A percentile compares a stretch with the other conserved stretches of the same genome.
Evolutionary conservation across 768 basidiomycete genomes (phyloP).

Genomic region (Coprinopsis strossmayeri): DNA sequence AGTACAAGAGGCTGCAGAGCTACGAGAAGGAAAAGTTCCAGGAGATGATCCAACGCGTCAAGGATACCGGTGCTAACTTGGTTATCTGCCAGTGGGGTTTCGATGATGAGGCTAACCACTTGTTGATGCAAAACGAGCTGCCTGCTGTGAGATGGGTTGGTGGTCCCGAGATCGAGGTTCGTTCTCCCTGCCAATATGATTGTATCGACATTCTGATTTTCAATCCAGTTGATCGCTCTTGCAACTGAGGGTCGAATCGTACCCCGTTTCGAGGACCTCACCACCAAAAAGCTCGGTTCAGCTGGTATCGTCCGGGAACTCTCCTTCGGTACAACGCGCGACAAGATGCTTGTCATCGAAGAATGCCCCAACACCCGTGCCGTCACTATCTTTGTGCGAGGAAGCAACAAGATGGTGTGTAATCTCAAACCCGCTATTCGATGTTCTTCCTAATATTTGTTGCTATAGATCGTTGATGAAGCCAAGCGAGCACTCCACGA

Average conservation of each 20-base stretch:
- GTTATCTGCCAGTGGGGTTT: conserved; percentile 99
- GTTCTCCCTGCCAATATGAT: conserved; percentile 2
- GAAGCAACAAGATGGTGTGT: conserved; percentile 96
- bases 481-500: conserved; percentile 98
- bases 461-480: conserved; percentile 88
- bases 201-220: neutral
- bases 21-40: conserved; percentile 97
- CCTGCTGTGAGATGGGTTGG: conserved; percentile 99
- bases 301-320: conserved; percentile 94
- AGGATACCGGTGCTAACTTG: conserved; percentile 94
- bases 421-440: no score
- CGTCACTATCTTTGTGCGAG: conserved; percentile 95
- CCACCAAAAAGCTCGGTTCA: conserved; percentile 82
- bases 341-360: conserved; percentile 99
- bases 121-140: conserved; percentile 95
- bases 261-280: conserved; percentile 94
- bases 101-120: conserved; percentile 97
- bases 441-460: neutral
- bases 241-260: conserved; percentile 98
- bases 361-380: conserved; percentile 96
- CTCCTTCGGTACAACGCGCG: conserved; percentile 94
- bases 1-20: conserved; percentile 89
- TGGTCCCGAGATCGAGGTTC: conserved; percentile 96
- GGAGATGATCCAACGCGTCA: conserved; percentile 95
- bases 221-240: conserved; percentile 83